Base-by-base conservation (phyloP, 1,284 basidiomycete species). In the Somion occarium region DNA sequence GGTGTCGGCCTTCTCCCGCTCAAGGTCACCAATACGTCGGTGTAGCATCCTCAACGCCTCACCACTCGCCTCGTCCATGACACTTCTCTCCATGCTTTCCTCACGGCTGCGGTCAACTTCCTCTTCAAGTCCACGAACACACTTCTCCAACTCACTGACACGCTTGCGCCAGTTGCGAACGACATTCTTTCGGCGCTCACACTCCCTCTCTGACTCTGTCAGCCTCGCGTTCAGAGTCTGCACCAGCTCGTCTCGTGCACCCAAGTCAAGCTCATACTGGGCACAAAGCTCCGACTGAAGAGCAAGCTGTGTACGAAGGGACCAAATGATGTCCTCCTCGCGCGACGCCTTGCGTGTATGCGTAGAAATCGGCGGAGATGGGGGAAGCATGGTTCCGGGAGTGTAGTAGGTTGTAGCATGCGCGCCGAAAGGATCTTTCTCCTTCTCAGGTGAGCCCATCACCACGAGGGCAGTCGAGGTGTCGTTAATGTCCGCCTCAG, bases 31-130 rank as follows among this genome's bases (percentile, higher is more conserved):
- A 53, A 88, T 85, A 52, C 79, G 81, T 20, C 73, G 65, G 59
- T 90, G 87, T 27, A 90, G 69, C 69, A 79, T 78, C 24, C 79
- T 70, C 53, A 90, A 59, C 1, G 85, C 86, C 60, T 83, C 80
- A 1, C 82, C 75, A 53, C 83, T 86, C 1, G 87, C 87, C 57
- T 85, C 86, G 58, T 90, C 88, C 81, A 88, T 86, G 38, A 88
- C 65, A 54, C 84, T 88, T 38, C 86, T 72, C 59, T 88, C 87
- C 67, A 82, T 68, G 59, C 78, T 83, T 59, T 84, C 83, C 61
- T 81, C 80, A 45, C 82, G 71, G 50, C 80, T 83, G 2, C 73
- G 70, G 45, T 89, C 86, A 15, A 85, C 79, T 59, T 87, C 82
- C 38, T 85, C 84, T 60, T 88, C 82, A 19, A 91, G 72, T 50